These are phyloP conservation scores for Gymnopilus junonius DNA, from an alignment of 768 basidiomycete species.

Conservation along the genomic window DNA sequence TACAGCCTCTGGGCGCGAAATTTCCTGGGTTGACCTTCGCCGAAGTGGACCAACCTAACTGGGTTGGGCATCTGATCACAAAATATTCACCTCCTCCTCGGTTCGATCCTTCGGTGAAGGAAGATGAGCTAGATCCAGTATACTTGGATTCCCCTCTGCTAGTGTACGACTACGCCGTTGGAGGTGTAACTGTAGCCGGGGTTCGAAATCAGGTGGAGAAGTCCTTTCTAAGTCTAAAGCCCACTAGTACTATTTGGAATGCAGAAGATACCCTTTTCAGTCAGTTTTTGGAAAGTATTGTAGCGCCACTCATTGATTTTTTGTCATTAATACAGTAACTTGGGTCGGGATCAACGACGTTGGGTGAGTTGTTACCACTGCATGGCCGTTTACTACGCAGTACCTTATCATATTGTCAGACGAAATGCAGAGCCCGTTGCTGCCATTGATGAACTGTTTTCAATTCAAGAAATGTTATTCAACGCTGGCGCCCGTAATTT, in stretches of 20 bases:
- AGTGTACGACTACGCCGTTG: conserved; percentile 61
- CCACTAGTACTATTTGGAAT: conserved; percentile 23
- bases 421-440: conserved; percentile 21
- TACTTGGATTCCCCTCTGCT: conserved; percentile 43
- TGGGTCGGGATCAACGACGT: conserved; percentile 75
- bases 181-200: conserved; percentile 50
- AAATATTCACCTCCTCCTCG: conserved; percentile 41
- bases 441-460: conserved; percentile 41
- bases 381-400: background rate
- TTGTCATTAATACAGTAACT: conserved; percentile 44
- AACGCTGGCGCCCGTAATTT: conserved; percentile 55
- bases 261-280: conserved; percentile 48
- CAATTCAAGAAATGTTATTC: conserved; percentile 52
- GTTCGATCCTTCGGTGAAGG: conserved; percentile 27
- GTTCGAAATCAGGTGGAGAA: conserved; percentile 42
- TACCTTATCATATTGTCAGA: conserved; percentile 5
- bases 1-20: conserved; percentile 49
- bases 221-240: conserved; percentile 43
- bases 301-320: background rate
- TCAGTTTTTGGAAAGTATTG: conserved; percentile 24
- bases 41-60: conserved; percentile 54
- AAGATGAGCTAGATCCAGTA: conserved; percentile 29
- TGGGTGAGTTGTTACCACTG: conserved; percentile 14
- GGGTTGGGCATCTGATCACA: conserved; percentile 61
- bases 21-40: conserved; percentile 56